Evolutionary conservation across 2,329 filamentous ascomycete species (phyloP).

Genomic region (Verticillium zaregamsianum): DNA sequence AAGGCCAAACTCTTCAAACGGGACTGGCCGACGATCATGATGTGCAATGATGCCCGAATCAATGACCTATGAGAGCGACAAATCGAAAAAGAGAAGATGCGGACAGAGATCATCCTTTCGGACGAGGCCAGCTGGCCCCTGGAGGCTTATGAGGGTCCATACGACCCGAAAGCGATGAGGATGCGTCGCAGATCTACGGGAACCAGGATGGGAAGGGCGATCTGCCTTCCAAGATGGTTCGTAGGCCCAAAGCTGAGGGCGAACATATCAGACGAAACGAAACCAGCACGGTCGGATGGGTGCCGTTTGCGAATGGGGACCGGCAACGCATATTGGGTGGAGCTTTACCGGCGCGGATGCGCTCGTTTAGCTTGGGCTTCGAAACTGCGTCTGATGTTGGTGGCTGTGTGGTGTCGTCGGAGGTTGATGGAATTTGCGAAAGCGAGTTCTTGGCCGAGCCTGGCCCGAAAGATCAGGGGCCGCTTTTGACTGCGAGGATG

Average conservation of each 20-base stretch:
- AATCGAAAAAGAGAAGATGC: neutral
- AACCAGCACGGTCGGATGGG: neutral
- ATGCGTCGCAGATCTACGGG: neutral
- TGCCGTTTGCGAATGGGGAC: neutral
- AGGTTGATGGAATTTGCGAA: neutral
- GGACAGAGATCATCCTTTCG: neutral
- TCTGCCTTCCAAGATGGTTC: neutral
- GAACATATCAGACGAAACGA: neutral
- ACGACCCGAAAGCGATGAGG: neutral
- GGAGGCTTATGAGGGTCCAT: neutral
- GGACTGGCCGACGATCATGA: neutral
- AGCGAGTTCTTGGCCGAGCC: neutral
- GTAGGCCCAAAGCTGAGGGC: neutral
- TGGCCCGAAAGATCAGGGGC: neutral
- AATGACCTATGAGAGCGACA: neutral
- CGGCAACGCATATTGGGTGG: neutral
- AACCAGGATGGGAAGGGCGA: neutral
- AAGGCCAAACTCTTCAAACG: constrained; percentile 1
- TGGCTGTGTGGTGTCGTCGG: neutral
- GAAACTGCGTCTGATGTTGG: neutral
- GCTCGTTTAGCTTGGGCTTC: neutral
- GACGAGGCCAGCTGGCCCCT: neutral
- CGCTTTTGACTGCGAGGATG: neutral
- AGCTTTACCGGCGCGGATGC: neutral
- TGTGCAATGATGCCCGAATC: neutral